Base-by-base conservation (phyloP, 495 filamentous ascomycete genomes). In the Podospora pseudoanserina region DNA sequence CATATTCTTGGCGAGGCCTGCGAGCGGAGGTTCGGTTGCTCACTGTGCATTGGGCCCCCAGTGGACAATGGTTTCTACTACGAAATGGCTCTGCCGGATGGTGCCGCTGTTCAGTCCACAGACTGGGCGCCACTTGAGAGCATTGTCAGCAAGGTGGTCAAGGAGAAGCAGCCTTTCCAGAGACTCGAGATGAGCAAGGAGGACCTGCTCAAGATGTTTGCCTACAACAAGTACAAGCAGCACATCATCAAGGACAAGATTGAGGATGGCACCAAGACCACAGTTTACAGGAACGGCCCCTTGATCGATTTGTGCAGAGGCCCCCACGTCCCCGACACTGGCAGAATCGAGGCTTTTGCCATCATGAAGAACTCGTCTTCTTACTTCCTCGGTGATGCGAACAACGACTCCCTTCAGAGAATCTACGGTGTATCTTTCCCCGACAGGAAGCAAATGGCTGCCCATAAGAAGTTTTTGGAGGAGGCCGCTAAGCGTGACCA, bases 371-470 rank as follows among this genome's bases (percentile, higher is more conserved):
- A 97, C 81, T 97, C 93, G 2, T 92, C 96, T 4, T 96, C 93
- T 18, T 98, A 98, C 76, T 99, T 96, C 86, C 88, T 97, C 16
- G 96, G 96, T 39, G 93, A 97, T 78, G 88, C 93, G 68, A 86
- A 86, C 72, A 96, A 97, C 75, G 95, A 98, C 74, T 95, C 93
- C 7, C 82, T 99, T 32, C 96, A 98, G 77, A 91, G 95, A 67
- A 94, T 99, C 65, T 95, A 97, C 74, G 96, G 94, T 72, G 89
- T 99, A 61, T 96, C 93, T 27, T 99, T 97, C 80, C 96, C 96
- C 0, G 94, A 98, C 76, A 98, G 98, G 85, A 96, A 97, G 83
- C 84, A 84, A 72, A 90, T 98, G 85, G 85, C 88, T 16, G 93
- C 94, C 70, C 91, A 97, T 80, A 87, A 94, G 80, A 92, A 94